phyloP scores from a whole-genome alignment of 345 rosid genomes.

The Firmiana major region DNA sequence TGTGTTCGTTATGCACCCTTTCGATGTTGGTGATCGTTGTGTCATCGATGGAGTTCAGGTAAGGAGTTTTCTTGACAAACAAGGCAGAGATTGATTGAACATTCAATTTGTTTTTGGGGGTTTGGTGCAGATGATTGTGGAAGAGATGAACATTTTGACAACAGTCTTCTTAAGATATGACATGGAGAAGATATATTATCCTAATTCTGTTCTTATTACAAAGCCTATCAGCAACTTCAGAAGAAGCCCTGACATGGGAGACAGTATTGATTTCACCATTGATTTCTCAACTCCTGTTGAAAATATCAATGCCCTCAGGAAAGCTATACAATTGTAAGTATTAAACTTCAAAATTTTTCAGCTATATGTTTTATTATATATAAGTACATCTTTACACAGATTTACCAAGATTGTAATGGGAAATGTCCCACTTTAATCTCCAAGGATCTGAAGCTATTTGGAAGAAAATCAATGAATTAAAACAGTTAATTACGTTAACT shows the following conservation, averaged over 20 bases:
- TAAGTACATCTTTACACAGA: too few relatives aligned
- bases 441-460: background rate
- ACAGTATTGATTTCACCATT: slow-evolving; percentile 43
- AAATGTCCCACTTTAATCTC: background rate
- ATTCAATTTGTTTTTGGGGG: background rate
- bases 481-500: background rate
- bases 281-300: slow-evolving; percentile 45
- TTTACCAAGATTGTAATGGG: background rate
- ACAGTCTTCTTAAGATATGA: slow-evolving; percentile 72
- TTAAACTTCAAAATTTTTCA: too few relatives aligned
- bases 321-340: slow-evolving; percentile 42
- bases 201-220: slow-evolving; percentile 56
- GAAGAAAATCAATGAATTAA: background rate
- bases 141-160: slow-evolving; percentile 84
- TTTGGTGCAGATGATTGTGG: slow-evolving; percentile 60
- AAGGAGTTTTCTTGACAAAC: background rate
- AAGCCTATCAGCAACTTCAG: slow-evolving; percentile 54
- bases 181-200: slow-evolving; percentile 76
- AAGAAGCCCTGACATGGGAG: slow-evolving; percentile 60
- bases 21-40: slow-evolving; percentile 81
- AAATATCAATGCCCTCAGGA: slow-evolving; percentile 46
- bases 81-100: background rate
- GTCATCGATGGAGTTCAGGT: slow-evolving; percentile 78
- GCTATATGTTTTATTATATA: too few relatives aligned
- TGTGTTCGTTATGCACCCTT: slow-evolving; percentile 82